A percentile compares a stretch with the other conserved stretches of the same genome.
These are phyloP conservation scores for Apiotrichum porosum DNA, from an alignment of 1,284 basidiomycete genomes.

Conservation along the genomic window DNA sequence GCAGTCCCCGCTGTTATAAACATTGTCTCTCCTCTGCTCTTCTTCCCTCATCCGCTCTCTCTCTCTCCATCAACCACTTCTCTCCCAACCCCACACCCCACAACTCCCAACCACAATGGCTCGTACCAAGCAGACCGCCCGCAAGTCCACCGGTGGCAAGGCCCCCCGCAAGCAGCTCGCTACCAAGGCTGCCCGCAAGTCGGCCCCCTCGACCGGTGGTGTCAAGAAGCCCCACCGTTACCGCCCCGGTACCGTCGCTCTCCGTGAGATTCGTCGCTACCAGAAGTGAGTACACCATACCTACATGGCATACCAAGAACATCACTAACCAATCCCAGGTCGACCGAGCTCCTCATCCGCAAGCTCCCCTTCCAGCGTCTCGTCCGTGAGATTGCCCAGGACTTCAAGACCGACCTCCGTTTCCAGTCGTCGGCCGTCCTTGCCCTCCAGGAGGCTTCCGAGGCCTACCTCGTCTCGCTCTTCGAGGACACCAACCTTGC, in stretches of 20 bases:
- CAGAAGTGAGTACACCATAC: constrained; percentile 48
- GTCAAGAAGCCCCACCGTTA: constrained; percentile 61
- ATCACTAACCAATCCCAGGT: constrained; percentile 50
- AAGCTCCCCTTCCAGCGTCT: constrained; percentile 91
- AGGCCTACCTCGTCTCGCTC: constrained; percentile 87
- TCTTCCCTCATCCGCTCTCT: not conserved
- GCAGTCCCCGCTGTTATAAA: no score
- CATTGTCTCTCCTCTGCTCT: no score
- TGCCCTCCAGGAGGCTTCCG: constrained; percentile 83
- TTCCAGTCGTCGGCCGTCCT: constrained; percentile 91
- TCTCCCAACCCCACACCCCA: not conserved
- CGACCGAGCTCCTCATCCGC: constrained; percentile 85
- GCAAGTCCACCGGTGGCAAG: constrained; percentile 59
- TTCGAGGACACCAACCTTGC: constrained; percentile 74
- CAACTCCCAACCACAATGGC: constrained; percentile 35
- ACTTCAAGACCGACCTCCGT: constrained; percentile 78
- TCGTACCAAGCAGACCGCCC: constrained; percentile 57
- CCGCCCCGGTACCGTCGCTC: constrained; percentile 56
- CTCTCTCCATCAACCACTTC: not conserved
- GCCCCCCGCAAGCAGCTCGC: constrained; percentile 54
- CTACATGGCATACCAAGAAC: not conserved
- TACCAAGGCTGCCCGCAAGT: constrained; percentile 54
- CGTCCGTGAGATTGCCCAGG: constrained; percentile 65
- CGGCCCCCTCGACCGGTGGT: constrained; percentile 53
- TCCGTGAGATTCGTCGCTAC: constrained; percentile 57